phyloP scores from a whole-genome alignment of 352 stramenopile genomes.

The Pythium grandisporangium region DNA sequence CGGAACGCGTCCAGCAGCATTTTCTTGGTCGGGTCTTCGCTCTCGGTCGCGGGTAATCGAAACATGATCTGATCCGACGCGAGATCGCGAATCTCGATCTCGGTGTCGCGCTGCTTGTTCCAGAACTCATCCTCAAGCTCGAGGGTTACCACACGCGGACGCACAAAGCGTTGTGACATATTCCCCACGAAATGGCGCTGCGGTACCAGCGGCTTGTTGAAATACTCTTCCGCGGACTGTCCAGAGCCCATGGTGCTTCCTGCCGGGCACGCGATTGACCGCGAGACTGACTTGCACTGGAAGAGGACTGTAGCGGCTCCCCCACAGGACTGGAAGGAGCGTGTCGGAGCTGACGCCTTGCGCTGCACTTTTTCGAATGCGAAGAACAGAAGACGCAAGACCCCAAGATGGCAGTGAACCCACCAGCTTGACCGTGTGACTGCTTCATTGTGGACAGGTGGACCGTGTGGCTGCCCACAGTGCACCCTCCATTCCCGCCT shows the following conservation, averaged over 20 bases:
- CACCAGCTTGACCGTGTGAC: too few species aligned
- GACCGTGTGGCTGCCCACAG: too few species aligned
- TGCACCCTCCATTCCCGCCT: too few species aligned
- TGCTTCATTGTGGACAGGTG: too few species aligned
- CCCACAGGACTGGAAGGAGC: too few species aligned
- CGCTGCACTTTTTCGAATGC: too few species aligned
- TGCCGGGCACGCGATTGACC: too few species aligned
- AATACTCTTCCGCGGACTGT: not conserved
- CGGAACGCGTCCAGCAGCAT: conserved; percentile 11
- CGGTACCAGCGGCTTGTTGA: conserved; percentile 1
- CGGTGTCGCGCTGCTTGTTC: conserved; percentile 3
- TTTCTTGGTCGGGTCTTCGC: not conserved
- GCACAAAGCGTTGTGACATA: conserved; percentile 10
- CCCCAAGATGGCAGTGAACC: too few species aligned
- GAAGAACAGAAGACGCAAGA: too few species aligned
- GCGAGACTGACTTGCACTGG: too few species aligned
- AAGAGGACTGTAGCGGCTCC: too few species aligned
- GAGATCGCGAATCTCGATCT: conserved; percentile 3
- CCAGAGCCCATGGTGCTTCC: not conserved
- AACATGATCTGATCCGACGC: conserved; percentile 3
- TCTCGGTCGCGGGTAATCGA: conserved; percentile 1
- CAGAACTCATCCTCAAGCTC: conserved; percentile 7
- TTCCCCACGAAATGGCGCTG: conserved; percentile 2
- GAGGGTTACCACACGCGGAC: conserved; percentile 6
- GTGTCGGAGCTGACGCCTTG: too few species aligned